A percentile compares a stretch with the other conserved stretches of the same genome.
Conservation (phyloP, 2,329 filamentous ascomycete genomes). For the Penicillium sp. region DNA sequence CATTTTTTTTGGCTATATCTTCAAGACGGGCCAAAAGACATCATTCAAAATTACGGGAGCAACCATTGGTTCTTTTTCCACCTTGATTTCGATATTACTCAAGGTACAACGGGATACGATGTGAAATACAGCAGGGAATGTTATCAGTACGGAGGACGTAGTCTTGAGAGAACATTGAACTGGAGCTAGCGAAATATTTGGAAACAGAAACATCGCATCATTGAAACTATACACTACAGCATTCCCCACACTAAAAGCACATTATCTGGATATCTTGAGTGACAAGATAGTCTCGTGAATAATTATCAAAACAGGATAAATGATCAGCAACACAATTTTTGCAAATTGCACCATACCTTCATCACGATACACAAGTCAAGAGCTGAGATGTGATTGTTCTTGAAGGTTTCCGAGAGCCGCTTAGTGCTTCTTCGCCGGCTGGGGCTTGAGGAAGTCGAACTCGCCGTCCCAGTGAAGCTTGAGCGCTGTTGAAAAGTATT, state of each 20-base stretch:
- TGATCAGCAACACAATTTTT: constrained; percentile 9
- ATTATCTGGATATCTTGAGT: constrained; percentile 27
- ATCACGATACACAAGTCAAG: neutral
- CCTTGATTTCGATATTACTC: no score
- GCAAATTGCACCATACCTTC: constrained; percentile 9
- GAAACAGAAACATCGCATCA: constrained; percentile 5
- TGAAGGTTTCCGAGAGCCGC: neutral
- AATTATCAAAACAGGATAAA: constrained; percentile 18
- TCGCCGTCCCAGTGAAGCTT: constrained; percentile 49
- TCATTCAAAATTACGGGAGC: no score
- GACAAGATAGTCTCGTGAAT: constrained; percentile 15
- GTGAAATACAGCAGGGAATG: no score
- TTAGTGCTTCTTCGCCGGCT: constrained; percentile 16
- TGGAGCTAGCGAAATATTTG: no score
- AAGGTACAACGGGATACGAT: no score
- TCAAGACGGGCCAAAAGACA: no score
- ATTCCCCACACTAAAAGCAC: constrained; percentile 13
- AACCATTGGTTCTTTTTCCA: no score
- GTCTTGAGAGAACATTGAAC: no score
- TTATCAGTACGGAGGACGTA: no score
- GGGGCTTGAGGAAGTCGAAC: constrained; percentile 19
- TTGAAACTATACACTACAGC: constrained; percentile 21
- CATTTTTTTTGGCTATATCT: no score
- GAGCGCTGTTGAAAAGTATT: constrained; percentile 37
- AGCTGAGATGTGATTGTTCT: neutral